A percentile compares a stretch with the other conserved stretches of the same genome.
These are phyloP conservation scores for Candida tropicalis DNA, from an alignment of 1,139 yeast species.

Conservation along the genomic window DNA sequence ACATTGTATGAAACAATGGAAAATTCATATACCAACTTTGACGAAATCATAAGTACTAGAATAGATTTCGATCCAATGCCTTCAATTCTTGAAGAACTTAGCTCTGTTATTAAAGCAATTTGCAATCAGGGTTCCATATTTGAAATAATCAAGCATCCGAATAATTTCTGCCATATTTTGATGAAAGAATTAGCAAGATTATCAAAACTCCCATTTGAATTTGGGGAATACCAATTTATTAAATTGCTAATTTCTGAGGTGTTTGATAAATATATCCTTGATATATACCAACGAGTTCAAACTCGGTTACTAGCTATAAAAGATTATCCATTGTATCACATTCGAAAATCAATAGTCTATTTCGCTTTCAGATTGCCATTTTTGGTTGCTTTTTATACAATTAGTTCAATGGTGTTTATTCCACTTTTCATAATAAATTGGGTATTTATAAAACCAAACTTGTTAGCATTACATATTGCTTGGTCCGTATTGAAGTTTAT, in stretches of 20 bases:
- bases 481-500: constrained; percentile 5
- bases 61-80: background rate
- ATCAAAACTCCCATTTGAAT: constrained; percentile 11
- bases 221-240: constrained; percentile 11
- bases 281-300: constrained; percentile 7
- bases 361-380: constrained; percentile 22
- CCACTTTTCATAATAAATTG: constrained; percentile 17
- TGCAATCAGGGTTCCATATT: constrained; percentile 14
- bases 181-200: constrained; percentile 16
- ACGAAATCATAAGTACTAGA: background rate
- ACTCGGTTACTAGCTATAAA: constrained; percentile 11
- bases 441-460: constrained; percentile 11
- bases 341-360: constrained; percentile 15
- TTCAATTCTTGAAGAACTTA: constrained; percentile 7
- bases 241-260: constrained; percentile 22
- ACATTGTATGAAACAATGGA: constrained; percentile 10
- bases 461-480: constrained; percentile 1
- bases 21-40: constrained; percentile 12
- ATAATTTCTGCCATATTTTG: constrained; percentile 14
- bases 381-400: constrained; percentile 17
- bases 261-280: constrained; percentile 17
- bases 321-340: constrained; percentile 12
- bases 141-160: constrained; percentile 19
- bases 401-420: constrained; percentile 21
- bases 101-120: constrained; percentile 9